phyloP scores from a whole-genome alignment of 306 rosid species.

The Casuarina cunninghamiana region DNA sequence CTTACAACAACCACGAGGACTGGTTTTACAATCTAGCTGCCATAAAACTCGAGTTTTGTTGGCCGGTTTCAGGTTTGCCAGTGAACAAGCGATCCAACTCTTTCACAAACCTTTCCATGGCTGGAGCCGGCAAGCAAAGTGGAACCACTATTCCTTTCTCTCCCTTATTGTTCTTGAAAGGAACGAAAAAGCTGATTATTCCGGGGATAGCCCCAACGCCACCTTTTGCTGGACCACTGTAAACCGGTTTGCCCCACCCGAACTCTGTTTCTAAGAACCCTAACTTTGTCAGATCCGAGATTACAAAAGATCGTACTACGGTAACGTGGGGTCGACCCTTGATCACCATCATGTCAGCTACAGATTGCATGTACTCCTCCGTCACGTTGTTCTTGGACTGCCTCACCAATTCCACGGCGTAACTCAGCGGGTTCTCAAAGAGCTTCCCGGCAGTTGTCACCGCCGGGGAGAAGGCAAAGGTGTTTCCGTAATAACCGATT shows the following conservation, averaged over 20 bases:
- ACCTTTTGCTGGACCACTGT: slow-evolving; percentile 59
- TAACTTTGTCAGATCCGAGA: slow-evolving; percentile 50
- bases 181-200: slow-evolving; percentile 43
- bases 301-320: slow-evolving; percentile 39
- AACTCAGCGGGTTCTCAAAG: too few species aligned
- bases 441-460: too few species aligned
- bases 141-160: slow-evolving; percentile 58
- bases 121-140: slow-evolving; percentile 39
- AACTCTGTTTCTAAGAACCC: slow-evolving; percentile 53
- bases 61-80: not conserved
- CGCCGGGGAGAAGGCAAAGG: too few species aligned
- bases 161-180: slow-evolving; percentile 28
- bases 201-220: slow-evolving; percentile 57
- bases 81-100: slow-evolving; percentile 31
- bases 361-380: slow-evolving; percentile 51
- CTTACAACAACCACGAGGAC: too few species aligned
- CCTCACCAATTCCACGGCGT: slow-evolving; percentile 16
- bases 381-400: slow-evolving; percentile 23
- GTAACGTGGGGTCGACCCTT: slow-evolving; percentile 49
- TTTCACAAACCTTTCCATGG: slow-evolving; percentile 43
- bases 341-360: slow-evolving; percentile 50
- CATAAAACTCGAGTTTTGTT: not conserved
- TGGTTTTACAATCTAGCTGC: too few species aligned
- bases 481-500: too few species aligned
- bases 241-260: slow-evolving; percentile 62